A percentile compares a stretch with the other conserved stretches of the same genome.
Evolutionary conservation across 1,139 yeast genomes (phyloP).

Genomic region (Magnusiomyces suaveolens): DNA sequence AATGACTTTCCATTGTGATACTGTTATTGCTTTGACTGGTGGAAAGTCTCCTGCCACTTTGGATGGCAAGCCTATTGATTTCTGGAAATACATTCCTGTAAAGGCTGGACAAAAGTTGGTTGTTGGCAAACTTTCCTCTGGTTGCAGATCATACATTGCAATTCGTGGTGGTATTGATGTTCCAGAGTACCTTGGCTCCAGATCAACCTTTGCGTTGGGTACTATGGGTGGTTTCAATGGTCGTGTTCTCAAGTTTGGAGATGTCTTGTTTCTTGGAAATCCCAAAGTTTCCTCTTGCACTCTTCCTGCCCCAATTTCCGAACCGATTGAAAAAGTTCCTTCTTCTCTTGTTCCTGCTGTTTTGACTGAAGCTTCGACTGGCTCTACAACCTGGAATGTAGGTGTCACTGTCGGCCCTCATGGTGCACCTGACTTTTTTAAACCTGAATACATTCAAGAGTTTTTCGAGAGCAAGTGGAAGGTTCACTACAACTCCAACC

Average conservation of each 20-base stretch:
- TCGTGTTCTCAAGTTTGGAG: conserved; percentile 82
- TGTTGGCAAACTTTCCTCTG: conserved; percentile 71
- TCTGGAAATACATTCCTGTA: conserved; percentile 63
- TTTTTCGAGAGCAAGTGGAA: conserved; percentile 80
- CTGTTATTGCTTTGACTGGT: conserved; percentile 76
- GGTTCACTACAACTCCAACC: conserved; percentile 90
- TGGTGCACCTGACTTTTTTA: conserved; percentile 92
- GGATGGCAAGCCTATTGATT: conserved; percentile 48
- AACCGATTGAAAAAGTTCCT: conserved; percentile 52
- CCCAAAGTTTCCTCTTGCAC: conserved; percentile 59
- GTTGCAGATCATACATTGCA: conserved; percentile 85
- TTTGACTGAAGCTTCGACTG: conserved; percentile 11
- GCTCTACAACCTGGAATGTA: conserved; percentile 62
- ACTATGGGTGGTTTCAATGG: conserved; percentile 93
- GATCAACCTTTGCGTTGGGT: conserved; percentile 93
- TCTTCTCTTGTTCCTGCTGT: conserved; percentile 50
- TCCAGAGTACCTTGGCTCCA: conserved; percentile 87
- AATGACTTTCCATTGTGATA: conserved; percentile 68
- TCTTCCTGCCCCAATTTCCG: conserved; percentile 60
- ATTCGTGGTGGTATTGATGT: conserved; percentile 91
- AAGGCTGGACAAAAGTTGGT: conserved; percentile 65
- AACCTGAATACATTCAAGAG: conserved; percentile 59
- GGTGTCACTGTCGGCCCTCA: conserved; percentile 97
- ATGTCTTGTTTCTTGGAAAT: conserved; percentile 76
- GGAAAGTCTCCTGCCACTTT: conserved; percentile 61